phyloP scores from a whole-genome alignment of 768 basidiomycete species.

The Leccinum uliginosum region DNA sequence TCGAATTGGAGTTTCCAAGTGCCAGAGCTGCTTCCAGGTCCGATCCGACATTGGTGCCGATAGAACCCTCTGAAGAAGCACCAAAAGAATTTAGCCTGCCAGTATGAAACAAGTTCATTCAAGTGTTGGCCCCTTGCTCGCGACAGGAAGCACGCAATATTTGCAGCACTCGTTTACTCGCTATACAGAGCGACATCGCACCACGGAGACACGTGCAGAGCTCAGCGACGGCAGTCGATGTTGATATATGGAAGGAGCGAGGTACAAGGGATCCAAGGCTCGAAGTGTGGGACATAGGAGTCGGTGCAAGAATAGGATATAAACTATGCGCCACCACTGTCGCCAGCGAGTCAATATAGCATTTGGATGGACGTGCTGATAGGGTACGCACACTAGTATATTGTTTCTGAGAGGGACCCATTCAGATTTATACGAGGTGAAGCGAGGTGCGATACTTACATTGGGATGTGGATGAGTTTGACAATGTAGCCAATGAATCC shows the following conservation, averaged over 20 bases:
- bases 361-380: not conserved
- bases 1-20: slow-evolving; percentile 18
- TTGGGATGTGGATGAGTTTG: slow-evolving; percentile 97
- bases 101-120: slow-evolving; percentile 10
- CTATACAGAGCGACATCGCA: not conserved
- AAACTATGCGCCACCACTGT: slow-evolving; percentile 72
- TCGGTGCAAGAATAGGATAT: slow-evolving; percentile 14
- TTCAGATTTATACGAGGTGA: slow-evolving; percentile 10
- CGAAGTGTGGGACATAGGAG: slow-evolving; percentile 9
- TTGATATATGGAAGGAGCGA: slow-evolving; percentile 14
- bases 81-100: not conserved
- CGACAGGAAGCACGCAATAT: slow-evolving; percentile 2
- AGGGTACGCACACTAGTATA: slow-evolving; percentile 84
- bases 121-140: not conserved
- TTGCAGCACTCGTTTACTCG: not conserved
- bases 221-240: slow-evolving; percentile 1
- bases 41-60: slow-evolving; percentile 3
- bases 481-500: slow-evolving; percentile 99
- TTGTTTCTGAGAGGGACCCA: slow-evolving; percentile 66
- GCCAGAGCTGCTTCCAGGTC: slow-evolving; percentile 20
- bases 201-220: not conserved
- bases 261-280: slow-evolving; percentile 18
- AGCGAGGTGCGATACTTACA: slow-evolving; percentile 53
- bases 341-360: slow-evolving; percentile 23
- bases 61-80: slow-evolving; percentile 1